These are phyloP conservation scores for Lipomyces anomalus DNA, from an alignment of 805 yeast species.

Conservation along the genomic window DNA sequence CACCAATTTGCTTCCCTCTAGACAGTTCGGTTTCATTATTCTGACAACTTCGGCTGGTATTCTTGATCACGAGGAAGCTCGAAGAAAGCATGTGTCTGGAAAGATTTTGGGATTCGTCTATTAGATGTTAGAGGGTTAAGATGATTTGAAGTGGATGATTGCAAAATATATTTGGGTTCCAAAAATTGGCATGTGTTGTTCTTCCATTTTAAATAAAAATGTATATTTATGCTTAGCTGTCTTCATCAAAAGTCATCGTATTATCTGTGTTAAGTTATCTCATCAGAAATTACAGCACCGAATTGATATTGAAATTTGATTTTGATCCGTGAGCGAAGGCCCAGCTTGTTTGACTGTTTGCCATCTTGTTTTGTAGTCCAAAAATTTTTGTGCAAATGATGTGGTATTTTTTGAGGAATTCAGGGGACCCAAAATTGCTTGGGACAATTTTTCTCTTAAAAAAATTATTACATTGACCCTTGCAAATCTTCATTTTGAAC, in stretches of 20 bases:
- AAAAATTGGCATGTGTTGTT: too few relatives aligned
- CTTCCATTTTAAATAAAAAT: too few relatives aligned
- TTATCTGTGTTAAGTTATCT: conserved; percentile 1
- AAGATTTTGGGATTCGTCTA: conserved; percentile 97
- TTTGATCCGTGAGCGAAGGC: too few relatives aligned
- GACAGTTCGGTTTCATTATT: conserved; percentile 98
- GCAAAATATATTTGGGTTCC: too few relatives aligned
- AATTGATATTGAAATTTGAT: too few relatives aligned
- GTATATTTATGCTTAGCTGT: neutral
- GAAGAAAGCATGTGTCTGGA: conserved; percentile 99
- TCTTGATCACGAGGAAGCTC: conserved; percentile 99
- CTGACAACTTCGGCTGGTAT: conserved; percentile 99
- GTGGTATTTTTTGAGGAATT: neutral
- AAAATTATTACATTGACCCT: neutral
- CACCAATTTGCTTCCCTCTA: conserved; percentile 95
- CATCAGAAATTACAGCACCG: too few relatives aligned
- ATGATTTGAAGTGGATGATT: neutral
- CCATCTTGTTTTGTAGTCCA: too few relatives aligned
- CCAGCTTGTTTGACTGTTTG: too few relatives aligned
- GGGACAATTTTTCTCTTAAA: neutral
- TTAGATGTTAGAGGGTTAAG: conserved; percentile 39
- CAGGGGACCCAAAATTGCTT: neutral
- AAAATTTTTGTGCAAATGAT: too few relatives aligned
- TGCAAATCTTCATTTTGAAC: too few relatives aligned
- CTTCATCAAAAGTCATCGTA: neutral